Percentiles rank a stretch among this genome's conserved stretches.
Evolutionary conservation across 2,329 filamentous ascomycete species (phyloP).

Genomic region (Coleophoma cylindrospora): DNA sequence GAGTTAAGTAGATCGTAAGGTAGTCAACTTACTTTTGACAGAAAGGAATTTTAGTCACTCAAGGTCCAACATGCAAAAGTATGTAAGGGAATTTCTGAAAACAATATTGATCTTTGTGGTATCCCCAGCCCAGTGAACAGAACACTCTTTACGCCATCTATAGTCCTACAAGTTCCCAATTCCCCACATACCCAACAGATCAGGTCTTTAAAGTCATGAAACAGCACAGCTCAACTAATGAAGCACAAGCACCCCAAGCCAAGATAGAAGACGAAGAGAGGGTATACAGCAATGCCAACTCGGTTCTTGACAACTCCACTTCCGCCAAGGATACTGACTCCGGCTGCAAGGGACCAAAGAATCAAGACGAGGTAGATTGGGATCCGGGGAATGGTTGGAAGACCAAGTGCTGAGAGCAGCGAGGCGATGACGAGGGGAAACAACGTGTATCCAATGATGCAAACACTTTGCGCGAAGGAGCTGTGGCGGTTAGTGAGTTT

Average conservation of each 20-base stretch:
- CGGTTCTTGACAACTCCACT: slow-evolving; percentile 94
- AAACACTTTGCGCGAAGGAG: slow-evolving; percentile 95
- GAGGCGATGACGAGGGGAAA: slow-evolving; percentile 95
- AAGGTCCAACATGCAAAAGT: no score
- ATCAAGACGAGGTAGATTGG: slow-evolving; percentile 87
- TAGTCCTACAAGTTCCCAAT: no score
- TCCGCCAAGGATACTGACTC: slow-evolving; percentile 91
- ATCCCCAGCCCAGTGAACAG: no score
- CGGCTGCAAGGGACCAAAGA: slow-evolving; percentile 89
- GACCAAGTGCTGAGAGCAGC: slow-evolving; percentile 75
- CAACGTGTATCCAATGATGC: slow-evolving; percentile 96
- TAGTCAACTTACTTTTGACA: no score
- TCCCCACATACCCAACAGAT: no score
- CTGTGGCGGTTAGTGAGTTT: slow-evolving; percentile 41
- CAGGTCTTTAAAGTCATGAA: no score
- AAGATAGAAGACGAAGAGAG: slow-evolving; percentile 91
- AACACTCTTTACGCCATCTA: no score
- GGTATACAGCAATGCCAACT: slow-evolving; percentile 90
- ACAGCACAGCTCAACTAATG: slow-evolving; percentile 60
- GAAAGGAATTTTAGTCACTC: no score
- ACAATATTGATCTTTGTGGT: no score
- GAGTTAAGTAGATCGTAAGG: no score
- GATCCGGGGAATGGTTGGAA: slow-evolving; percentile 77
- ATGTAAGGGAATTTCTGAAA: no score
- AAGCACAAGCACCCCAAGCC: slow-evolving; percentile 93